Evolutionary conservation across 208 protist genomes (phyloP), one percentile per base, ranked within the genome.

Genomic region (Trypanosoma brucei): DNA sequence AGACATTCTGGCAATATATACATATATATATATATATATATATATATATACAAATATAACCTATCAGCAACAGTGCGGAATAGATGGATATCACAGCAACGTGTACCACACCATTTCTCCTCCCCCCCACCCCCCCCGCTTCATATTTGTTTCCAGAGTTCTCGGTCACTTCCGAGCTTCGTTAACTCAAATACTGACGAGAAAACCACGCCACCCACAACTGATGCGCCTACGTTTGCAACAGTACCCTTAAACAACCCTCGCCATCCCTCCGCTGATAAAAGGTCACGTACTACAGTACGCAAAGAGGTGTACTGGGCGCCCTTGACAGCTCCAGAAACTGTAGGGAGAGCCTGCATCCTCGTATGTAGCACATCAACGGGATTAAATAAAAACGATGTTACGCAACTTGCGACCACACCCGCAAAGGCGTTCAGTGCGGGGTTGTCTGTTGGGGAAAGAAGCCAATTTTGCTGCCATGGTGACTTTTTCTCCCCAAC

Each of bases 181-280:
- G 85, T 87, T 13, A 95, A 67, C 76, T 95, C 88, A 64, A 92
- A 95, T 31, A 95, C 54, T 0, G 87, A 50, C 0, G 85, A 83
- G 55, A 95, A 95, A 62, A 92, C 68, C 14, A 92, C 57, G 48
- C 88, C 88, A 59, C 91, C 82, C n/a, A 91, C 36, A 53, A 95
- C 79, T 1, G 85, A 76, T 30, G 89, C 78, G 39, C 68, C 49
- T 11, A 83, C 68, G 63, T 92, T 95, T 13, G 86, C 84, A n/a
- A 70, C 62, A 1, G 84, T 72, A 22, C 88, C 88, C 50, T 92
- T 92, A 71, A 92, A 90, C 53, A 95, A 91, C 11, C 75, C 85
- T 3, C 79, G 70, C 38, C 83, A 51, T 0, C 88, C 88, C 53
- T 95, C 85, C 39, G 71, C 70, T 39, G 64, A 63, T 38, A 81